Base-by-base conservation (phyloP, 2,329 filamentous ascomycete genomes). In the Aspergillus thermomutatus region DNA sequence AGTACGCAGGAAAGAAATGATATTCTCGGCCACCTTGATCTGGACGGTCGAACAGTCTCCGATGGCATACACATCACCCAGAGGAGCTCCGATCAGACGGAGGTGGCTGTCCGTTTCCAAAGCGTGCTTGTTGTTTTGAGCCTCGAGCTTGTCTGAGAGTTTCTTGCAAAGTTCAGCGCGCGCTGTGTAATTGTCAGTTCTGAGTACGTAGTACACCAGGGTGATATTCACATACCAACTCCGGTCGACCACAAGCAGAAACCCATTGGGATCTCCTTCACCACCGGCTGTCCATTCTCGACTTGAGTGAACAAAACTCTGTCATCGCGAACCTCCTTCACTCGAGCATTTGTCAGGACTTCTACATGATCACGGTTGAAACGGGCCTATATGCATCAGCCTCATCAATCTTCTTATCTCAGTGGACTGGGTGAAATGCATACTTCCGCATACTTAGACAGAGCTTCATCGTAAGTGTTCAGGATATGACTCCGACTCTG, bases 241-340 rank as follows among this genome's bases (percentile, higher is more conserved):
- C 94, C 94, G 0, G 94, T 99, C 0, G 94, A 97, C 94, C 94
- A 99, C 14, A 99, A 81, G 67, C 94, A 97, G 78, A 99, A 96
- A 27, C 92, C 94, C 80, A 91, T 92, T 0, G 94, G 93, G 0
- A 99, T 85, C 68, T 99, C 94, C 73, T 99, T 99, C 25, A 87
- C 89, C n/a, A 96, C 66, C 0, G 87, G 75, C 28, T 86, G 84
- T 46, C 91, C 92, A 53, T 91, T 80, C 3, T 89, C 84, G 69
- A 90, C 88, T 72, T 99, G 92, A 0, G 88, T 89, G 77, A 96
- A 99, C 25, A 96, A 76, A 58, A 99, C 96, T 68, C 85, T 89
- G 72, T 97, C 91, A 0, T 83, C 74, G 46, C 83, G 83, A 17
- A 99, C 92, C 73, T 97, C 93, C 74, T 92, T 91, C 21, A 99